A percentile compares a stretch with the other conserved stretches of the same genome.
Conservation (phyloP, 2,329 filamentous ascomycete species). For the Dothistroma septosporum region DNA sequence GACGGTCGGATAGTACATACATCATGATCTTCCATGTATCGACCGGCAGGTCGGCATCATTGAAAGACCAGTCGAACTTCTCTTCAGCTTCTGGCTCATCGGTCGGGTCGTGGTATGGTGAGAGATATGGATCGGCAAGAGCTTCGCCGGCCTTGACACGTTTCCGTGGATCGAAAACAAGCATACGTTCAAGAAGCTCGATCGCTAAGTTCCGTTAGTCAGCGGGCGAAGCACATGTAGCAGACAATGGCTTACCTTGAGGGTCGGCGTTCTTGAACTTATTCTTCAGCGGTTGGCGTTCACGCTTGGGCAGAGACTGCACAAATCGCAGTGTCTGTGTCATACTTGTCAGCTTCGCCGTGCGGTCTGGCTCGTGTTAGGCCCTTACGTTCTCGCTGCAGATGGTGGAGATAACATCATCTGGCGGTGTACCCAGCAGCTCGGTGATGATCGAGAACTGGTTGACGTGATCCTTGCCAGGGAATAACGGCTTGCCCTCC, state of each 20-base stretch:
- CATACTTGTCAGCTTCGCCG: slow-evolving; percentile 22
- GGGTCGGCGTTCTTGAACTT: slow-evolving; percentile 97
- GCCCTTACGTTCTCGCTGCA: slow-evolving; percentile 75
- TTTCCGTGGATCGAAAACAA: slow-evolving; percentile 98
- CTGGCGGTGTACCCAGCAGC: slow-evolving; percentile 88
- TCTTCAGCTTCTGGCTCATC: slow-evolving; percentile 94
- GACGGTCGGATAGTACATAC: slow-evolving; percentile 53
- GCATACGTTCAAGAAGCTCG: slow-evolving; percentile 91
- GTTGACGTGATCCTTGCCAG: slow-evolving; percentile 98
- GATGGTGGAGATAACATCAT: slow-evolving; percentile 98
- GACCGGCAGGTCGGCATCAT: slow-evolving; percentile 92
- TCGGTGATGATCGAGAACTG: slow-evolving; percentile 99
- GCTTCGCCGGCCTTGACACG: slow-evolving; percentile 82
- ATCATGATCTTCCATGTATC: slow-evolving; percentile 99
- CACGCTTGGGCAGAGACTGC: slow-evolving; percentile 91
- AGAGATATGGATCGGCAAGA: slow-evolving; percentile 86
- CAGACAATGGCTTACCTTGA: slow-evolving; percentile 14
- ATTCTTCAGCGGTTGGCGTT: slow-evolving; percentile 76
- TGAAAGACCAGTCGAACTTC: slow-evolving; percentile 99
- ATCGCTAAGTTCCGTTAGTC: slow-evolving; percentile 52
- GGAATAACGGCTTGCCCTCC: slow-evolving; percentile 95
- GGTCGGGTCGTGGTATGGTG: slow-evolving; percentile 93
- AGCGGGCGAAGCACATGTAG: neutral
- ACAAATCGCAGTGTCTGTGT: slow-evolving; percentile 87
- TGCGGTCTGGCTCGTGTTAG: slow-evolving; percentile 48